Evolutionary conservation across 768 basidiomycete species (phyloP), one percentile per base, ranked within the genome.

Genomic region (Boletus huronensis): DNA sequence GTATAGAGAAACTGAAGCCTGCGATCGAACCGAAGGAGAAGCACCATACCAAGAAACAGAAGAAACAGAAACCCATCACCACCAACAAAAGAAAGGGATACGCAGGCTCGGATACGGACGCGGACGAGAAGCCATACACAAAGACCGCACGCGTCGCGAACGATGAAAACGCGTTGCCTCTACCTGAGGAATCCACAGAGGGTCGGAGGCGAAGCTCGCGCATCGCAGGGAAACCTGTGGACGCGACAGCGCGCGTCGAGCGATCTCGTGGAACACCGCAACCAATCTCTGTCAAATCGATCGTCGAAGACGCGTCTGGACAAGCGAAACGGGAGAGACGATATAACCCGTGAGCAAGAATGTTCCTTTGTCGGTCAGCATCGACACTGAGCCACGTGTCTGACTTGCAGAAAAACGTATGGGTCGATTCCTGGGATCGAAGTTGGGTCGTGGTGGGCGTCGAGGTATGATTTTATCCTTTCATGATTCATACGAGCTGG

Each of bases 371-470:
- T 45, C 6, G 6, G 2, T 6, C 0, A 67, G 60, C 38, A 66
- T 70, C 9, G 64, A 70, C 26, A 26, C 71, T 44, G 34, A 28
- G 21, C 21, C 14, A 10, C 45, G 19, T 19, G 51, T 62, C 41
- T 38, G 25, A 19, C 46, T 4, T 25, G 52, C 55, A 91, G 89
- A 11, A 94, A 93, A 72, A 79, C 73, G 2, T 94, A 83, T 69
- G 94, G 94, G 0, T 61, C 76, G 32, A 95, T 97, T 53, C 91
- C 92, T 6, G 90, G 82, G 3, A 70, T 96, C 19, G 76, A 78
- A 25, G 83, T 93, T 16, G 93, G 92, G 3, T 84, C 84, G 25
- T 90, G 88, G 85, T 97, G 92, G 91, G 79, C 82, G 52, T 81
- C 77, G 6, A 76, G 92, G 74, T 77, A 72, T 52, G 82, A 62